A percentile compares a stretch with the other conserved stretches of the same genome.
These are phyloP conservation scores for Candida koratica DNA, from an alignment of 805 yeast species.

Conservation along the genomic window DNA sequence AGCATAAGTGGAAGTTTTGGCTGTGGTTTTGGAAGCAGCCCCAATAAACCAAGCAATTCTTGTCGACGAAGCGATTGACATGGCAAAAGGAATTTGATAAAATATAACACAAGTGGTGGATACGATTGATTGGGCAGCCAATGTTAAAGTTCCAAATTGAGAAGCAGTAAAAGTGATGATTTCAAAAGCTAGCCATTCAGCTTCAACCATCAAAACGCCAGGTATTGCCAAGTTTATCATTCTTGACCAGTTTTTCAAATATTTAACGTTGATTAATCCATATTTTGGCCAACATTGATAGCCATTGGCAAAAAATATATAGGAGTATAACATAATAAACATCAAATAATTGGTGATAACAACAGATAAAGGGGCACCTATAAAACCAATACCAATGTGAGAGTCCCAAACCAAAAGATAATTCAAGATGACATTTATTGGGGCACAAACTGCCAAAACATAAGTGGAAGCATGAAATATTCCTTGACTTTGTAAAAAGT, in stretches of 20 bases:
- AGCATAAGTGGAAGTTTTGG: conserved; percentile 33
- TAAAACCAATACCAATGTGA: conserved; percentile 54
- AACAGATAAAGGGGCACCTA: conserved; percentile 77
- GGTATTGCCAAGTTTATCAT: conserved; percentile 66
- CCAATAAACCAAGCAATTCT: conserved; percentile 76
- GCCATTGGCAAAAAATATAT: conserved; percentile 44
- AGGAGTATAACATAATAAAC: conserved; percentile 53
- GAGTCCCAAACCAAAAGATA: conserved; percentile 66
- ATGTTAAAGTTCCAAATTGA: conserved; percentile 57
- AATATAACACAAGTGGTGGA: conserved; percentile 64
- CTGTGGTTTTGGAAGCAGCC: conserved; percentile 47
- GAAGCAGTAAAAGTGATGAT: conserved; percentile 67
- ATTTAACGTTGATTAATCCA: conserved; percentile 20
- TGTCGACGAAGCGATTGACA: conserved; percentile 71
- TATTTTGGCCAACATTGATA: conserved; percentile 41
- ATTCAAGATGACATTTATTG: conserved; percentile 64
- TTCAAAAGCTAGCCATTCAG: conserved; percentile 79
- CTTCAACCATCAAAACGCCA: conserved; percentile 71
- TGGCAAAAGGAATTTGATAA: conserved; percentile 73
- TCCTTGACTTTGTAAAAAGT: conserved; percentile 73
- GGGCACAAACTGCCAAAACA: conserved; percentile 66
- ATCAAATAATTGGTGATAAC: conserved; percentile 67
- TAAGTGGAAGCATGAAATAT: conserved; percentile 77
- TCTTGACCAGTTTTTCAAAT: conserved; percentile 55
- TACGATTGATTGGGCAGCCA: conserved; percentile 74